Evolutionary conservation across 371 early-diverging fungal genomes (phyloP).

Genomic region (Umbelopsis sp.): DNA sequence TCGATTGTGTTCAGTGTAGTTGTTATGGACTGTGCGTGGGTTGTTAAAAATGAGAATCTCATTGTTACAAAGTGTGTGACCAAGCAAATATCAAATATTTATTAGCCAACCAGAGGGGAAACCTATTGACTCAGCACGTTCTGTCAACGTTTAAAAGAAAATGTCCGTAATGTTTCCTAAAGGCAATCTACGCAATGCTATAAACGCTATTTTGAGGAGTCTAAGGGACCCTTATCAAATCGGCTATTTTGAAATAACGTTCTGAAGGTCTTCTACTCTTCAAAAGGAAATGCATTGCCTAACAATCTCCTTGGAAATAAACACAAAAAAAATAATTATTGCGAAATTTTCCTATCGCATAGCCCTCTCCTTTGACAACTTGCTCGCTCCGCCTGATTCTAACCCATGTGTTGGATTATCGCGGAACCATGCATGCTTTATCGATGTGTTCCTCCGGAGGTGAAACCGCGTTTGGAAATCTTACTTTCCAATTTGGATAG

Average conservation of each 20-base stretch:
- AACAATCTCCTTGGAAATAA: background rate
- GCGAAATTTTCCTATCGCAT: constrained; percentile 10
- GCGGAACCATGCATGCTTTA: background rate
- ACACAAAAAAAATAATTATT: background rate
- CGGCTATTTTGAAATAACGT: background rate
- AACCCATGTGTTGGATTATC: background rate
- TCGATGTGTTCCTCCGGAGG: too few species aligned
- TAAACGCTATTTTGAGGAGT: background rate
- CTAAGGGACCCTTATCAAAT: background rate
- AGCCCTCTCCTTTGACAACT: background rate
- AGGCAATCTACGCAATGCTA: background rate
- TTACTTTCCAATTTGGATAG: too few species aligned
- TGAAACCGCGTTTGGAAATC: too few species aligned
- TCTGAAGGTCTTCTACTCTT: background rate
- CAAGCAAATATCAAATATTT: background rate
- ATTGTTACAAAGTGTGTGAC: background rate
- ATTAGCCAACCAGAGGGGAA: too few species aligned
- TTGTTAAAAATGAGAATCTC: too few species aligned
- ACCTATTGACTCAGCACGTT: background rate
- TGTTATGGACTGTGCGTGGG: background rate
- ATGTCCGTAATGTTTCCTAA: too few species aligned
- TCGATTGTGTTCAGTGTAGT: too few species aligned
- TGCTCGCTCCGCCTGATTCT: background rate
- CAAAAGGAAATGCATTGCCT: background rate
- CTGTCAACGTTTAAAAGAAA: background rate